A percentile compares a stretch with the other conserved stretches of the same genome.
These are phyloP conservation scores for Emericellopsis terricola DNA, from an alignment of 495 filamentous ascomycete genomes.

Conservation along the genomic window DNA sequence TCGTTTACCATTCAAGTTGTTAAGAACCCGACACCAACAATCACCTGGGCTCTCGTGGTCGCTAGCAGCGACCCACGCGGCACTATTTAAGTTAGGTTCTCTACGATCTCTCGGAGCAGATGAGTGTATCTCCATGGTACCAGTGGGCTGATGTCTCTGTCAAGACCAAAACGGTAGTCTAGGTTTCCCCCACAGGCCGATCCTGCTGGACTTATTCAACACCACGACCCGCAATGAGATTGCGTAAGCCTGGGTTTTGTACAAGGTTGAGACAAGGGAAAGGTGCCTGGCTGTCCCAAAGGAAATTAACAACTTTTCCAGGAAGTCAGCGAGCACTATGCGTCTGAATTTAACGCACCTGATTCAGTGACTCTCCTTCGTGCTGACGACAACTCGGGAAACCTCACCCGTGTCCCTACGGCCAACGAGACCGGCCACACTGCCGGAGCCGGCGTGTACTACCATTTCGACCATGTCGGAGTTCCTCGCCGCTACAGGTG, in stretches of 20 bases:
- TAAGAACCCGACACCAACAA: constrained; percentile 36
- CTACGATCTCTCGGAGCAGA: constrained; percentile 59
- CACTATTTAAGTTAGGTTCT: constrained; percentile 55
- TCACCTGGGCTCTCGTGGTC: constrained; percentile 45
- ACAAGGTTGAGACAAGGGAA: constrained; percentile 31
- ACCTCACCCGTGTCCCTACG: constrained; percentile 45
- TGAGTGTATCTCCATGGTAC: constrained; percentile 63
- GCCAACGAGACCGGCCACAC: constrained; percentile 37
- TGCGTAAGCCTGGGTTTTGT: constrained; percentile 31
- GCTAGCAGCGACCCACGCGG: constrained; percentile 51
- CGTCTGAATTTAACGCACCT: constrained; percentile 44
- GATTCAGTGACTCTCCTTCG: constrained; percentile 59
- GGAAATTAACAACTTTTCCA: constrained; percentile 43
- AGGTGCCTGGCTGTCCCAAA: constrained; percentile 41
- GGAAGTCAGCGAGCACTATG: constrained; percentile 51
- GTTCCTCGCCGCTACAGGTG: constrained; percentile 48
- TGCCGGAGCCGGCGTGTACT: constrained; percentile 60
- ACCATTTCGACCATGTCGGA: constrained; percentile 59
- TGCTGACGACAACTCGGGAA: constrained; percentile 64
- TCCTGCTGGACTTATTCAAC: constrained; percentile 16
- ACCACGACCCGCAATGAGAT: constrained; percentile 41
- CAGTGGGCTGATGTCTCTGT: constrained; percentile 55
- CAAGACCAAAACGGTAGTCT: constrained; percentile 34
- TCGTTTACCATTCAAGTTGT: constrained; percentile 44
- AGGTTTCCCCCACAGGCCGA: constrained; percentile 28